Conservation (phyloP, 108 stramenopile genomes). For the Aurantiochytrium sp. region DNA sequence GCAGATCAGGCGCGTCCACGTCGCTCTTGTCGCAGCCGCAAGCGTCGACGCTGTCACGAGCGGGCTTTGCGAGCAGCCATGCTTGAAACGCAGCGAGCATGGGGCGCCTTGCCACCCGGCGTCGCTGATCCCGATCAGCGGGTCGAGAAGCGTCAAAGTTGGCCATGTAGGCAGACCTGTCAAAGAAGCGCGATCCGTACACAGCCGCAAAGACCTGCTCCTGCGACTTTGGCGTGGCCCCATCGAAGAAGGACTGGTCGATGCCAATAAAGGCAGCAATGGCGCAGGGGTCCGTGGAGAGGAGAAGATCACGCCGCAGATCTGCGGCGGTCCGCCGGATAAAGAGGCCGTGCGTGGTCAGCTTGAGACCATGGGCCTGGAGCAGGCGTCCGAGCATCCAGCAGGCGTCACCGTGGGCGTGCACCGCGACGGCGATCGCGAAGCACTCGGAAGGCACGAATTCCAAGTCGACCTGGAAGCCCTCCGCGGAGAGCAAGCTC, state of each 20-base stretch:
- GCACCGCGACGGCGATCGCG: not conserved
- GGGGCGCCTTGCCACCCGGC: no score
- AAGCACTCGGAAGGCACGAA: not conserved
- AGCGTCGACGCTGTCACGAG: no score
- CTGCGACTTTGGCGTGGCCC: no score
- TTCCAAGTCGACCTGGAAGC: not conserved
- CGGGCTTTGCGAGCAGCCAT: no score
- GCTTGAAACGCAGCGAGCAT: no score
- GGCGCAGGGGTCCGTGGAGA: not conserved
- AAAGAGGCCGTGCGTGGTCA: not conserved
- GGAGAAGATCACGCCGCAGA: not conserved
- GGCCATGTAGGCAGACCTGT: no score
- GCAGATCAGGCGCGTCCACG: not conserved
- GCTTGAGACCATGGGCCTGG: not conserved
- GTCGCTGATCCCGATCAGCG: no score
- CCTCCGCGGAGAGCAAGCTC: not conserved
- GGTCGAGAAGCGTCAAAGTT: no score
- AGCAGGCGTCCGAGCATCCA: not conserved
- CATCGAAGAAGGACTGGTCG: no score
- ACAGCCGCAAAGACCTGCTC: no score
- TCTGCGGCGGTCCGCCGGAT: not conserved
- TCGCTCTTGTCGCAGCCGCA: not conserved
- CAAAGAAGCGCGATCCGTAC: no score
- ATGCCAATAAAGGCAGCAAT: no score
- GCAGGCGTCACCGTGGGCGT: not conserved